phyloP scores from a whole-genome alignment of 257 asterid species.

The Primulina huaijiensis region DNA sequence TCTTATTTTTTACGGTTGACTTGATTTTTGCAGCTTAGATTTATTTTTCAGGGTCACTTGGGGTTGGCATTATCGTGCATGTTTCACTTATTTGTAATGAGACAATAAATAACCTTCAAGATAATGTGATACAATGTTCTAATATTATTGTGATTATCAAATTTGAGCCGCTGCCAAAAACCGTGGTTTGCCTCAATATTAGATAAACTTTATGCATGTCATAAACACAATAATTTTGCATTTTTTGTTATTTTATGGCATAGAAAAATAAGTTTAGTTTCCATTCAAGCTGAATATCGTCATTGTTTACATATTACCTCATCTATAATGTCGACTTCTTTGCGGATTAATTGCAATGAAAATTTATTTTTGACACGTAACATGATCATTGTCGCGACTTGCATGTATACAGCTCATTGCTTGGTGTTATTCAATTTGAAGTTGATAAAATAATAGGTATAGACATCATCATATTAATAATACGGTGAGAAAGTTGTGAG shows the following conservation, averaged over 20 bases:
- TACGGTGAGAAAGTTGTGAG: conserved; percentile 5
- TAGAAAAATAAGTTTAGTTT: no score
- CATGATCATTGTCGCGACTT: conserved; percentile 25
- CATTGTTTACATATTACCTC: neutral
- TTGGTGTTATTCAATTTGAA: neutral
- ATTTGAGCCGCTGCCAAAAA: neutral
- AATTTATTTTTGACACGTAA: conserved; percentile 20
- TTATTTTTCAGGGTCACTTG: neutral
- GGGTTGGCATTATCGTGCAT: neutral
- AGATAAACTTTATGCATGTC: neutral
- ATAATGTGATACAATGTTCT: no score
- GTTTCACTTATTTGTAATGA: neutral
- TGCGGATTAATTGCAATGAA: neutral
- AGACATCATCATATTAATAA: neutral
- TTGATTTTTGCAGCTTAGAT: neutral
- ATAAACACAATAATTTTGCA: neutral
- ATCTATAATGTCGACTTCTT: neutral
- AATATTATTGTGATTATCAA: neutral
- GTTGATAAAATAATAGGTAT: conserved; percentile 1
- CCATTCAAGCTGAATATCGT: neutral
- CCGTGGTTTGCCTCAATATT: neutral
- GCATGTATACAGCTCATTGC: conserved; percentile 15
- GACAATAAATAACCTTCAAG: neutral
- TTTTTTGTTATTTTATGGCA: neutral
- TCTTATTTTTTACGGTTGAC: neutral